Evolutionary conservation across 2,329 filamentous ascomycete species (phyloP), one percentile per base, ranked within the genome.

Genomic region (Chrysosporium queenslandicum): DNA sequence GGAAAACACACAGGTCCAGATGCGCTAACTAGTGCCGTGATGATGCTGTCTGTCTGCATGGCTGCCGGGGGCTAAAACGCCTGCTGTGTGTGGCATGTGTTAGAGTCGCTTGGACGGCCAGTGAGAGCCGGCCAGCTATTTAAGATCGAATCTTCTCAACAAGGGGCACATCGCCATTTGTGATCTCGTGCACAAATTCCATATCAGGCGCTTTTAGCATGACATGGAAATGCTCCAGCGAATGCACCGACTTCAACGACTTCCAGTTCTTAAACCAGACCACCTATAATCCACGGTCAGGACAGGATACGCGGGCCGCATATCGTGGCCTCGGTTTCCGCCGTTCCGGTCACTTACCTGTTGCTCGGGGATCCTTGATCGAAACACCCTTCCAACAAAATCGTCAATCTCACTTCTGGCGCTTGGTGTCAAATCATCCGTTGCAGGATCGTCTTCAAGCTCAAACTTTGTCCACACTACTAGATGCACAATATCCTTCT

Each of bases 141-240:
- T 8, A 27, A n/a, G n/a, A 18, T n/a, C 39, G 29, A 20, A 48
- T n/a, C 57, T 73, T 77, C 54, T 74, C 71, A 57, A 75, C 76
- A 63, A 86, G 74, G 1, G 87, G 82, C 41, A 85, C 73, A 70
- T 94, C 88, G 11, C 82, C 84, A 34, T 80, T 72, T 4, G 88
- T 95, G 56, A 95, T 76, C 52, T 80, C 71, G 48, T 73, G 71
- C 42, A 95, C 69, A 59, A 94, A 87, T 2, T 73, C 75, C 36
- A 75, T 73, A 60, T 91, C 82, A 0, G 89, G 83, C 59, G 87
- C 76, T 66, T 83, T 86, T 50, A 96, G 73, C 37, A 80, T 63
- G 18, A 80, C 68, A 66, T 80, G 77, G 11, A 80, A 69, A 68
- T 80, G 77, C 59, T 80, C 77, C 39, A 80, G 63, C 0, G 75